phyloP scores from a whole-genome alignment of 2,329 filamentous ascomycete genomes.

The Ophiosphaerella korrae region DNA sequence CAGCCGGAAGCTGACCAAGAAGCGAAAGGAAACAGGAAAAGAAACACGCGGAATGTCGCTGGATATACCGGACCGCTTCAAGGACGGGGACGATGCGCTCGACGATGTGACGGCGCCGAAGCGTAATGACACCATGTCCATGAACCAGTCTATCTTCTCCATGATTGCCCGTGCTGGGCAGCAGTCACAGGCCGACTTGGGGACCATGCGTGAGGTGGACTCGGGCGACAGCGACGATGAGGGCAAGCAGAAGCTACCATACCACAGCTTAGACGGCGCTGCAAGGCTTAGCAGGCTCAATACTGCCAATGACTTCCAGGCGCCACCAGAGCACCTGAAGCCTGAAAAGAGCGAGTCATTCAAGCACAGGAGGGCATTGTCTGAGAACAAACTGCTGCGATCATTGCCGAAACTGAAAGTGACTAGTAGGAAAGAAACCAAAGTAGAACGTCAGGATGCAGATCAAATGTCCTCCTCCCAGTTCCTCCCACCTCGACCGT shows the following conservation, averaged over 20 bases:
- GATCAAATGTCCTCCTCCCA: constrained; percentile 59
- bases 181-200: constrained; percentile 78
- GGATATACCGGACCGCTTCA: constrained; percentile 63
- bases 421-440: constrained; percentile 39
- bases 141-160: constrained; percentile 94
- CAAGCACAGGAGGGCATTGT: constrained; percentile 64
- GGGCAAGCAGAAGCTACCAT: constrained; percentile 28
- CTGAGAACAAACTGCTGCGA: constrained; percentile 68
- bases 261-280: constrained; percentile 39
- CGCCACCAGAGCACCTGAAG: constrained; percentile 14
- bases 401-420: constrained; percentile 65
- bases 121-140: constrained; percentile 61
- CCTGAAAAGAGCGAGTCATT: constrained; percentile 19
- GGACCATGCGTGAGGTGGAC: constrained; percentile 74
- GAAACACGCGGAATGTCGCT: constrained; percentile 48
- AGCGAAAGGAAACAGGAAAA: constrained; percentile 35
- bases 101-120: constrained; percentile 65
- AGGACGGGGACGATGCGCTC: constrained; percentile 63
- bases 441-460: constrained; percentile 21
- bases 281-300: constrained; percentile 44
- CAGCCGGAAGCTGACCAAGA: constrained; percentile 42
- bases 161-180: constrained; percentile 89
- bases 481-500: constrained; percentile 40
- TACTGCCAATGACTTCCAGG: constrained; percentile 39
- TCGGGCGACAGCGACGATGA: constrained; percentile 74